Percentiles rank a stretch among this genome's conserved stretches.
phyloP scores from a whole-genome alignment of 2,329 filamentous ascomycete genomes.

The Neurospora sp. region DNA sequence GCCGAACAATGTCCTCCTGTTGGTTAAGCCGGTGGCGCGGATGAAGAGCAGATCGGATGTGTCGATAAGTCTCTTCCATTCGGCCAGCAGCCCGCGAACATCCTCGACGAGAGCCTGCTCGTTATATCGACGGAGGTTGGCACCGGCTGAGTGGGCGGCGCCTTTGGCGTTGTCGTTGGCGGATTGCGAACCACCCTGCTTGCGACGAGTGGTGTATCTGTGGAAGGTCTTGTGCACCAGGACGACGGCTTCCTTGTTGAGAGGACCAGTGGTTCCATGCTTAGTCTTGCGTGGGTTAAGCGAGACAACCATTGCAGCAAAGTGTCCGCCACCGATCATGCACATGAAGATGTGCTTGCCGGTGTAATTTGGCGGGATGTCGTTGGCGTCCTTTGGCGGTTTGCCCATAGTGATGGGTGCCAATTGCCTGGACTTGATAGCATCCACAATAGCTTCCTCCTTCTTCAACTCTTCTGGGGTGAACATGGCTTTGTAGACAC shows the following conservation, averaged over 20 bases:
- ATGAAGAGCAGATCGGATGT: constrained; percentile 79
- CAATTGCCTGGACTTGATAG: constrained; percentile 68
- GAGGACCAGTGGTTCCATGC: constrained; percentile 48
- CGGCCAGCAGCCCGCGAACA: constrained; percentile 65
- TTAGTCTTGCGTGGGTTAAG: constrained; percentile 71
- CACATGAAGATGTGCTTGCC: constrained; percentile 88
- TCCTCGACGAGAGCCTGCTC: constrained; percentile 86
- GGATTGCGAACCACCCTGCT: constrained; percentile 92
- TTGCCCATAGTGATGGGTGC: constrained; percentile 46
- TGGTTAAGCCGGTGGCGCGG: constrained; percentile 77
- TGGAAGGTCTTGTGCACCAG: constrained; percentile 97
- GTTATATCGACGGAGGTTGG: constrained; percentile 83
- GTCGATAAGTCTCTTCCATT: constrained; percentile 83
- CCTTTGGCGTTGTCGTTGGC: constrained; percentile 93
- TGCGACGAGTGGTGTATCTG: constrained; percentile 88
- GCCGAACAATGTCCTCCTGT: constrained; percentile 78
- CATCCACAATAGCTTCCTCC: constrained; percentile 50
- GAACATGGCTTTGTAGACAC: constrained; percentile 77
- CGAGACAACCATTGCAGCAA: constrained; percentile 91
- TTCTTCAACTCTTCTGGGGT: constrained; percentile 60
- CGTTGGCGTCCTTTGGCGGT: constrained; percentile 46
- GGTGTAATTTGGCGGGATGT: constrained; percentile 46
- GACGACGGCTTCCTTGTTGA: constrained; percentile 78
- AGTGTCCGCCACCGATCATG: constrained; percentile 98
- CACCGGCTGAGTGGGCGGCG: constrained; percentile 85